Conservation (phyloP, 176 grass and related monocot species). For the Juncus effusus region DNA sequence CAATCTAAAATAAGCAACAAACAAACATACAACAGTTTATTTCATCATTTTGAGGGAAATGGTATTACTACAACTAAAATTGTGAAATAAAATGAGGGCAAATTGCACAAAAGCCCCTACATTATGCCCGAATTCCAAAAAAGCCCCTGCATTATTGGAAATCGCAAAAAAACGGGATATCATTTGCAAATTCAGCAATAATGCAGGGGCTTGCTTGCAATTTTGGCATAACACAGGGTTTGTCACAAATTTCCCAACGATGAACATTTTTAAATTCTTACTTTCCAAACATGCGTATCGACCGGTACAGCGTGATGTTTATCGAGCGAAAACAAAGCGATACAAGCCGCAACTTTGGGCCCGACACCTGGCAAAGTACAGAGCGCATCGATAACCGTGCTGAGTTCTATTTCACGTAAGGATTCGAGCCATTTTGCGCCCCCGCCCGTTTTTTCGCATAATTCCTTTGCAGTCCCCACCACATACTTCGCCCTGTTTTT, state of each 20-base stretch:
- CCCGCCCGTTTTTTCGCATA: slow-evolving; percentile 63
- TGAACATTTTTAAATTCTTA: slow-evolving; percentile 26
- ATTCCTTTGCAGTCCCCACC: slow-evolving; percentile 60
- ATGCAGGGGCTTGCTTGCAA: too few relatives aligned
- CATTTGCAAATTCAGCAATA: too few relatives aligned
- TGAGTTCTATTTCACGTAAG: slow-evolving; percentile 50
- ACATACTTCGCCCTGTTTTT: slow-evolving; percentile 78
- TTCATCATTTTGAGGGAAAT: neutral
- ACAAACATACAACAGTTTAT: neutral
- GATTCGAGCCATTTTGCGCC: slow-evolving; percentile 81
- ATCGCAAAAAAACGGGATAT: too few relatives aligned
- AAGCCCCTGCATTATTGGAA: too few relatives aligned
- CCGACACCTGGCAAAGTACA: slow-evolving; percentile 89
- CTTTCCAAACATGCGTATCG: slow-evolving; percentile 95
- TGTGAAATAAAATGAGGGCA: too few relatives aligned
- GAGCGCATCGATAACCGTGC: slow-evolving; percentile 69
- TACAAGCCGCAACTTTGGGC: slow-evolving; percentile 87
- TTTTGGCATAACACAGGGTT: neutral
- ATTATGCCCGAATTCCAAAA: too few relatives aligned
- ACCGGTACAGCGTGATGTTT: slow-evolving; percentile 92
- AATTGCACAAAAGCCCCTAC: too few relatives aligned
- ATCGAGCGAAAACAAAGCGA: slow-evolving; percentile 91
- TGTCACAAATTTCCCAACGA: neutral
- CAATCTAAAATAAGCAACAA: slow-evolving; percentile 51
- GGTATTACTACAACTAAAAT: too few relatives aligned